Evolutionary conservation across 257 asterid genomes (phyloP), one percentile per base, ranked within the genome.

Genomic region (Plectranthus barbatus): DNA sequence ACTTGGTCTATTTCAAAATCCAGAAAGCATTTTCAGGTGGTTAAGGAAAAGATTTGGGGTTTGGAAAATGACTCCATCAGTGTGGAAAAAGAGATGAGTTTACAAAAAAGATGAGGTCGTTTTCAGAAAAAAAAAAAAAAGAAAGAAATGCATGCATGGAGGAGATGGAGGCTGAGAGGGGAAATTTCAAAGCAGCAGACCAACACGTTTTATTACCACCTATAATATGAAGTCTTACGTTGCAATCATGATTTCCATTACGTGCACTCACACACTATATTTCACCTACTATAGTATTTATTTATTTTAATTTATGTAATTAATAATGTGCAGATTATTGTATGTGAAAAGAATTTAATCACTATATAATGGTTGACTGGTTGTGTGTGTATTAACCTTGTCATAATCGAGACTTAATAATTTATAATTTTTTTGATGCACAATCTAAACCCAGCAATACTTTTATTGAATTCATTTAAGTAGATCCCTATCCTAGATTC

Each of bases 41-140:
- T 44, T 52, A 70, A 70, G 75, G 20, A 71, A 71, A 71, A 56
- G 71, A 71, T 71, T 63, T 55, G 61, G 60, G 19, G 55, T 71
- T 71, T 47, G 76, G 67, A 61, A 67, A 49, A 51, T 42, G 56
- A 63, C 9, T 45, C 67, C n/a, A 48, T 73, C 78, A 67, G 6
- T 39, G 73, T 66, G 66, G 70, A 67, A 73, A 47, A 56, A 54
- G 9, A 48, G 33, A 33, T 4, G 44, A 29, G 19, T 14, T 42
- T n/a, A 24, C 14, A 61, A 26, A 9, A 61, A 26, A 9, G 18
- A 65, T 53, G 17, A 33, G 14, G 59, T 40, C 67, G 13, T 49
- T 47, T 68, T 48, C 64, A 48, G 7, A 31, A 31, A 1, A 31
- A 3, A 31, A 2, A 36, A 40, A 14, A 12, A 6, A n/a, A n/a